Conservation (phyloP, 1,284 basidiomycete genomes). For the Sanghuangporus baumii region DNA sequence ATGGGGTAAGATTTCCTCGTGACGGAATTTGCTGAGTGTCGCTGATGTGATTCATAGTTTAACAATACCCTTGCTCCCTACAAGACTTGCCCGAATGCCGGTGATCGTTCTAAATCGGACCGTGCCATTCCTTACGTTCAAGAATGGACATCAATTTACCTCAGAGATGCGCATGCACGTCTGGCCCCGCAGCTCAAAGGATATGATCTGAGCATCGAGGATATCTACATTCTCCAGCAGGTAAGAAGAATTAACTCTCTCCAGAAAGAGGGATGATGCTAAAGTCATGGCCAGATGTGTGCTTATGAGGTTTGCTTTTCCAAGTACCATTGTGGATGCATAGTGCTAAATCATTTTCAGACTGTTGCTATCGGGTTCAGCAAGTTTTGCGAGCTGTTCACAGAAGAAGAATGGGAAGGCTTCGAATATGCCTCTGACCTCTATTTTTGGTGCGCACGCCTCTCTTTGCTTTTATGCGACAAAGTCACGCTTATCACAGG, state of each 20-base stretch:
- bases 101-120: constrained; percentile 41
- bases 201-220: constrained; percentile 62
- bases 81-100: constrained; percentile 64
- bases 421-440: constrained; percentile 73
- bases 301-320: constrained; percentile 66
- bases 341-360: constrained; percentile 31
- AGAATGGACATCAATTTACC: constrained; percentile 68
- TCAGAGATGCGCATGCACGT: constrained; percentile 60
- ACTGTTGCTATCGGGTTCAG: constrained; percentile 89
- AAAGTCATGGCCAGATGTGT: constrained; percentile 43
- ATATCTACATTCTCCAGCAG: constrained; percentile 70
- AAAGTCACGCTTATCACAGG: constrained; percentile 31
- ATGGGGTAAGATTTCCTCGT: constrained; percentile 39
- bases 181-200: constrained; percentile 57
- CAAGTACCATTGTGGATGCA: not conserved
- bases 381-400: constrained; percentile 87
- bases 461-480: not conserved
- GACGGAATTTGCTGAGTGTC: not conserved
- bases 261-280: not conserved
- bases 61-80: constrained; percentile 81
- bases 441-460: constrained; percentile 39
- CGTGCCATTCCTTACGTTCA: constrained; percentile 52
- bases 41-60: constrained; percentile 36
- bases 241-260: constrained; percentile 3
- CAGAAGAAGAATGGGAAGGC: constrained; percentile 83